Percentiles rank a stretch among this genome's conserved stretches.
phyloP scores from a whole-genome alignment of 1,139 yeast genomes.

The Debaryomyces udenii region DNA sequence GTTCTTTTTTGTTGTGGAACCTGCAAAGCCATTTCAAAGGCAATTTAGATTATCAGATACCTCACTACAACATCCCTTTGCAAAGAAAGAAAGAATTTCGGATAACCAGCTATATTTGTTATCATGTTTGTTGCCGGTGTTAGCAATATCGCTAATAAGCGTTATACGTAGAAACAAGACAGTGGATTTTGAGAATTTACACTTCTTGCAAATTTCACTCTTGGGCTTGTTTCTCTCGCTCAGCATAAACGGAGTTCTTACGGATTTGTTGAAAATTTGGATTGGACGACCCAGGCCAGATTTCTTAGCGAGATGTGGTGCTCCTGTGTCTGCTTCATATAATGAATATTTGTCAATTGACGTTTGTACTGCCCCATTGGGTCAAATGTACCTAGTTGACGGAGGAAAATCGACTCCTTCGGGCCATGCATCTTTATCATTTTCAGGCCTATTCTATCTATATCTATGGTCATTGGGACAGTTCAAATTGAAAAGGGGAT shows the following conservation, averaged over 20 bases:
- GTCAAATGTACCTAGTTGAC: slow-evolving; percentile 58
- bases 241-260: slow-evolving; percentile 56
- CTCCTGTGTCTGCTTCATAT: slow-evolving; percentile 38
- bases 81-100: slow-evolving; percentile 44
- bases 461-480: slow-evolving; percentile 68
- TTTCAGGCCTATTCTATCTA: slow-evolving; percentile 65
- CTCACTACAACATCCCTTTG: slow-evolving; percentile 49
- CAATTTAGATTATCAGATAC: slow-evolving; percentile 39
- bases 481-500: slow-evolving; percentile 24
- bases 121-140: slow-evolving; percentile 27
- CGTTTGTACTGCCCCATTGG: slow-evolving; percentile 45
- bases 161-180: background rate
- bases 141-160: slow-evolving; percentile 15
- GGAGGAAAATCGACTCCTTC: slow-evolving; percentile 83
- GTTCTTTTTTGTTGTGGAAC: slow-evolving; percentile 41
- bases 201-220: slow-evolving; percentile 45
- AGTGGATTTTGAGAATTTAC: slow-evolving; percentile 12
- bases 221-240: slow-evolving; percentile 57
- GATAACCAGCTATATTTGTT: slow-evolving; percentile 30
- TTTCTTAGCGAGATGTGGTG: slow-evolving; percentile 69
- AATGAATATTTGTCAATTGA: slow-evolving; percentile 40
- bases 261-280: slow-evolving; percentile 71
- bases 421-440: slow-evolving; percentile 75
- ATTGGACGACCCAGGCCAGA: slow-evolving; percentile 86
- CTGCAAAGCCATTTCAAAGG: slow-evolving; percentile 40